A percentile compares a stretch with the other conserved stretches of the same genome.
Conservation (phyloP, 495 filamentous ascomycete genomes). For the Daldinia loculata region DNA sequence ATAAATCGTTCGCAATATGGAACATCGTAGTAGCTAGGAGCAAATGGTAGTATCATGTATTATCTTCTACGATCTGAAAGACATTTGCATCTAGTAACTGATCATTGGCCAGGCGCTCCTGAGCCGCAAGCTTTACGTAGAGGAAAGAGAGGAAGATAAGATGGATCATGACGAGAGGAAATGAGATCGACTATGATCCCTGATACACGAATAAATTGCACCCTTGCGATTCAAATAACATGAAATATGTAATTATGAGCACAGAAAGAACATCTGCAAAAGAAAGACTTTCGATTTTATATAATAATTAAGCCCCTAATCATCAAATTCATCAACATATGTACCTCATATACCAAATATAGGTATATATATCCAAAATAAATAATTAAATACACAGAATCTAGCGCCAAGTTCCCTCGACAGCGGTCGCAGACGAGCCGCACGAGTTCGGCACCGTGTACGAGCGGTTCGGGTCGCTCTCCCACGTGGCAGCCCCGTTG, state of each 20-base stretch:
- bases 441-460: slow-evolving; percentile 62
- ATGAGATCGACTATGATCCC: neutral
- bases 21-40: neutral
- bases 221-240: no score
- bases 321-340: neutral
- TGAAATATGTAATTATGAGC: no score
- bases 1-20: neutral
- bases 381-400: neutral
- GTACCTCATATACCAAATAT: no score
- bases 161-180: neutral
- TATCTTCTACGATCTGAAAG: neutral
- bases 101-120: neutral
- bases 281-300: neutral
- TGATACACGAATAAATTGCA: no score
- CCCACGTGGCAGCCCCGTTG: slow-evolving; percentile 62
- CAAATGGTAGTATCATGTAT: neutral
- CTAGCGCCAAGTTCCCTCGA: slow-evolving; percentile 33
- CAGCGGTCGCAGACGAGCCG: slow-evolving; percentile 14
- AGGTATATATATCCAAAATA: slow-evolving; percentile 5
- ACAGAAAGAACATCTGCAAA: no score
- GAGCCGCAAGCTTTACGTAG: neutral
- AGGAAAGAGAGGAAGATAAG: neutral
- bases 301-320: neutral
- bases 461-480: slow-evolving; percentile 64
- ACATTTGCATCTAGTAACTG: slow-evolving; percentile 9